Conservation (phyloP, 1,284 basidiomycete genomes). For the Heterobasidion parviporum region DNA sequence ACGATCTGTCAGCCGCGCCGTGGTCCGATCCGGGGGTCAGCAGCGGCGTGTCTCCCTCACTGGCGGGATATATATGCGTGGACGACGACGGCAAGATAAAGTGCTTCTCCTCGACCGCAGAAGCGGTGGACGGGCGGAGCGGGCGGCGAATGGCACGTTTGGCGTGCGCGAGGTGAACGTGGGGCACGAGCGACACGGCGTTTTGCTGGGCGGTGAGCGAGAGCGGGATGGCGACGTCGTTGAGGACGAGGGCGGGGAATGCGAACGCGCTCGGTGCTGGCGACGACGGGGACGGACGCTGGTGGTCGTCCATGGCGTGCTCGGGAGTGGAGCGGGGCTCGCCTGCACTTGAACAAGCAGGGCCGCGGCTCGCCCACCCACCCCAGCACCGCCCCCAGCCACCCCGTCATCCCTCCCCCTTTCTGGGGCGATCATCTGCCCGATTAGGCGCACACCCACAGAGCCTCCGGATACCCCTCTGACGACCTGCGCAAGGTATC, state of each 20-base stretch:
- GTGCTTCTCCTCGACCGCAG: conserved; percentile 27
- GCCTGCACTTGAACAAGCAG: too few species aligned
- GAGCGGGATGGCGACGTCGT: conserved; percentile 14
- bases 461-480: background rate
- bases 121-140: conserved; percentile 19
- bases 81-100: conserved; percentile 12
- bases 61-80: conserved; percentile 3
- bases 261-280: background rate
- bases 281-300: background rate
- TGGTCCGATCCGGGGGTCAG: conserved; percentile 1
- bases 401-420: background rate
- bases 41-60: conserved; percentile 6
- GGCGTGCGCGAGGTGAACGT: conserved; percentile 10
- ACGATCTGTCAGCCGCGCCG: background rate
- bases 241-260: conserved; percentile 5
- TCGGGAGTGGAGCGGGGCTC: background rate
- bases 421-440: background rate
- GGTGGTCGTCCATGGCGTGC: background rate
- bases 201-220: conserved; percentile 12
- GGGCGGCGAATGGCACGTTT: conserved; percentile 6
- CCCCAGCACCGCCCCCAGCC: too few species aligned
- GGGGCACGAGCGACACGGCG: conserved; percentile 15
- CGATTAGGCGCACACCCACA: background rate
- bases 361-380: too few species aligned
- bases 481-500: too few species aligned